Base-by-base conservation (phyloP, 805 yeast species). In the Suhomyces sp. region DNA sequence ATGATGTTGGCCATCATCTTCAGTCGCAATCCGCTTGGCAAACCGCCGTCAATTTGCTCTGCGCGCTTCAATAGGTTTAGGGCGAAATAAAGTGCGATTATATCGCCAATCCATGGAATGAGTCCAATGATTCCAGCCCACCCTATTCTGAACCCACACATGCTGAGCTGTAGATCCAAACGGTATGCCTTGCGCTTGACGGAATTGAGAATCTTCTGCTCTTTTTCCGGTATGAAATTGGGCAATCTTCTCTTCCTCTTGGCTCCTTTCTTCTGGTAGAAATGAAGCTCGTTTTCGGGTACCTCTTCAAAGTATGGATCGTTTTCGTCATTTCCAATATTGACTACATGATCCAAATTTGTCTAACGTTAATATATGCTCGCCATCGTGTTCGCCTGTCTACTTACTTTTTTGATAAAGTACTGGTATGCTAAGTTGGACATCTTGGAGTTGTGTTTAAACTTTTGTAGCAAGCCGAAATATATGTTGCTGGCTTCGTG, bases 91-190 rank as follows among this genome's bases (percentile, higher is more conserved):
- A 58, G 48, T 4, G 68, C 65, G 46, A 74, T 60, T 12, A 65
- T 25, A 53, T 72, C 74, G 2, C 78, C 78, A 24, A 73, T 55
- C 76, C 76, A 71, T 1, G 78, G 78, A 48, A 74, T 57, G 12
- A 74, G 58, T 6, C 77, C 78, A 47, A 74, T 68, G 27, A 74
- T 49, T 1, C 74, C 77, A 0, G 77, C 74, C 78, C 77, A 73
- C 4, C 78, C 78, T 7, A 73, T 48, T 41, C 77, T 59, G 3
- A 68, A 47, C 3, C 78, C 78, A 57, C 77, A 72, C 13, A 72
- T 21, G 48, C 73, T 67, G 54, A 73, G 62, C 53, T 69, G 77
- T 47, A 73, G 60, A 54, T 74, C 78, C 40, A 72, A 60, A 20
- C 75, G 56, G 52, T 73, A 73, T 8, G 78, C 77, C 50, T 62